Evolutionary conservation across 352 stramenopile species (phyloP), one percentile per base, ranked within the genome.

Genomic region (Halophytophthora batemanensis): DNA sequence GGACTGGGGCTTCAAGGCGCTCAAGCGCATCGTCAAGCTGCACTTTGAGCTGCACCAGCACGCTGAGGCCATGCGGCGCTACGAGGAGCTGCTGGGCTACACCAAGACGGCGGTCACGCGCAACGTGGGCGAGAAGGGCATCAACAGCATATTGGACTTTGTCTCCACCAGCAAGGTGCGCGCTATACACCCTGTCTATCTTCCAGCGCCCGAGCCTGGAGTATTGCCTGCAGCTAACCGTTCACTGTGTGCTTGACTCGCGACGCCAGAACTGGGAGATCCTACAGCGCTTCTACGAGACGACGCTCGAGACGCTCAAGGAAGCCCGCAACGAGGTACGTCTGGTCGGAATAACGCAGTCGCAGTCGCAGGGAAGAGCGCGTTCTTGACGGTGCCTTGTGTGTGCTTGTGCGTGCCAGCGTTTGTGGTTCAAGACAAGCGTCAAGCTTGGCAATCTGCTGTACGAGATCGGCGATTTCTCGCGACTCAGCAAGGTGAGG

Each of bases 391-490:
- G 28, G 1, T 23, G 15, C 28, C 15, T 18, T 29, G 10, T n/a
- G 23, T 14, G 35, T 18, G 14, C 15, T 45, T 42, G 3, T n/a
- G n/a, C n/a, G 2, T 3, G 6, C 21, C 46, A 91, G 76, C 78
- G 93, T 2, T 51, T 98, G 13, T 98, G 93, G 93, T 98, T 98
- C 75, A 98, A 98, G 69, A 98, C 91, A 19, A 97, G 96, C 59
- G 57, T 98, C 10, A 98, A 98, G 56, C 82, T 97, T 36, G 93
- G 93, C 11, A 97, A 98, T 45, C 64, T 98, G 31, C 57, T 98
- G 40, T 97, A 81, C 75, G 79, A 92, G 73, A 88, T 89, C 45
- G 58, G 66, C 25, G 78, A 92, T 43, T 92, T 84, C 54, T 67
- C 73, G 12, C 69, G 80, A 6, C 53, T 92, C 23, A 86, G 57